Evolutionary conservation across 306 rosid genomes (phyloP), one percentile per base, ranked within the genome.

Genomic region (Lotus japonicus): DNA sequence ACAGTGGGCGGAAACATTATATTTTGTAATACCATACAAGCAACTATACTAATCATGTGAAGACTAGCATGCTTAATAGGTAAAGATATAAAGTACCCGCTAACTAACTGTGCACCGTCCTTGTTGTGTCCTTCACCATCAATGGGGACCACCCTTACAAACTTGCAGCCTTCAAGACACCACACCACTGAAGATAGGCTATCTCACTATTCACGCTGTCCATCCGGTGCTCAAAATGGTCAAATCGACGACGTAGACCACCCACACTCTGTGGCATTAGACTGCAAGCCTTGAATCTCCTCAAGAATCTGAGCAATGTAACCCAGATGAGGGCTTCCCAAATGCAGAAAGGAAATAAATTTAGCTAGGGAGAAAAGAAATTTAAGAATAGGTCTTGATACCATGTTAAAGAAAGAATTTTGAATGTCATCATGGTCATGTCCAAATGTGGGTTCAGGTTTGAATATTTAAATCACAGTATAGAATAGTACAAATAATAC

Each of bases 311-410:
- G 11, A 53, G 19, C 38, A 31, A 39, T 39, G 7, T 68, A 39
- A 9, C 19, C 26, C 16, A 68, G 62, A 14, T 41, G 73, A 35
- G 39, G 35, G 67, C 49, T 59, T 19, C 26, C 28, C 23, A 38
- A 52, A 62, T 52, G 56, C 64, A 52, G 26, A 48, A 64, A 64
- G 35, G 53, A 68, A 68, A 41, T 14, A 68, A 42, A 14, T 56
- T 42, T 13, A 54, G 16, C 14, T 33, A 33, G 23, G 38, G 17
- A 11, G n/a, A 56, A 44, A 11, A 39, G 4, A 54, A 43, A 71
- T 42, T 53, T 7, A 11, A 13, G 49, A 56, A 57, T 38, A 10
- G 28, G 11, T 42, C 63, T 43, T 14, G 31, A 45, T 66, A 74
- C 7, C 56, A 5, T 7, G 16, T 15, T 74, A 42, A 66, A 33